Conservation (phyloP, 306 rosid genomes). For the Sicyos baderoa region DNA sequence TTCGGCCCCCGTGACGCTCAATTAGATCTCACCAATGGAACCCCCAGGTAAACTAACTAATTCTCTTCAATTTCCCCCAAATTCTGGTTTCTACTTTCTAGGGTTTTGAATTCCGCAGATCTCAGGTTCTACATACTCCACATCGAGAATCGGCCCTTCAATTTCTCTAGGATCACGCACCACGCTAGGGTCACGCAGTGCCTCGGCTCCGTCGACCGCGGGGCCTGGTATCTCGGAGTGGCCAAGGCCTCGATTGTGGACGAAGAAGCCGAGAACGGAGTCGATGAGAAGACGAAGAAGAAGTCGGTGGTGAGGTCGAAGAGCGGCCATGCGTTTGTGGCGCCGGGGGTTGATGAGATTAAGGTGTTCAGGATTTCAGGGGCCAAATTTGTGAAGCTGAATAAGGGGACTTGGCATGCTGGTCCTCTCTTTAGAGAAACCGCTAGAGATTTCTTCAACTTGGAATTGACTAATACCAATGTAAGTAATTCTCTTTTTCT, state of each 20-base stretch:
- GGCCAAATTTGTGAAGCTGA: slow-evolving; percentile 66
- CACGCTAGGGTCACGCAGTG: slow-evolving; percentile 85
- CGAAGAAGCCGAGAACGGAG: not conserved
- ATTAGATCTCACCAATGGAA: slow-evolving; percentile 61
- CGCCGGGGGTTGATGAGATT: slow-evolving; percentile 54
- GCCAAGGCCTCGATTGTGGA: slow-evolving; percentile 66
- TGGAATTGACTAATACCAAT: slow-evolving; percentile 64
- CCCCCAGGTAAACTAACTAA: slow-evolving; percentile 45
- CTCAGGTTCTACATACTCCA: slow-evolving; percentile 69
- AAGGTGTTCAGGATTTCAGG: slow-evolving; percentile 60
- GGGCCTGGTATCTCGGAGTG: slow-evolving; percentile 76
- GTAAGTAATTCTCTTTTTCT: slow-evolving; percentile 32
- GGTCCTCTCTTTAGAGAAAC: slow-evolving; percentile 66
- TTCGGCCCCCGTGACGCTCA: slow-evolving; percentile 75
- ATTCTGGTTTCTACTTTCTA: not conserved
- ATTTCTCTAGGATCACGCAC: slow-evolving; percentile 58
- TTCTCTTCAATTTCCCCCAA: not conserved
- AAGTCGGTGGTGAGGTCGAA: slow-evolving; percentile 16
- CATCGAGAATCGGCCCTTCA: slow-evolving; percentile 38
- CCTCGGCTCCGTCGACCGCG: slow-evolving; percentile 72
- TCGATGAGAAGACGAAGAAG: not conserved
- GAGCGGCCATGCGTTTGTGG: slow-evolving; percentile 49
- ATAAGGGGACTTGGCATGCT: slow-evolving; percentile 87
- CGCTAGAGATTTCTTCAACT: slow-evolving; percentile 58
- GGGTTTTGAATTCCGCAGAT: not conserved